Base-by-base conservation (phyloP, 352 stramenopile species). In the Phytopythium cucurbitacearum region DNA sequence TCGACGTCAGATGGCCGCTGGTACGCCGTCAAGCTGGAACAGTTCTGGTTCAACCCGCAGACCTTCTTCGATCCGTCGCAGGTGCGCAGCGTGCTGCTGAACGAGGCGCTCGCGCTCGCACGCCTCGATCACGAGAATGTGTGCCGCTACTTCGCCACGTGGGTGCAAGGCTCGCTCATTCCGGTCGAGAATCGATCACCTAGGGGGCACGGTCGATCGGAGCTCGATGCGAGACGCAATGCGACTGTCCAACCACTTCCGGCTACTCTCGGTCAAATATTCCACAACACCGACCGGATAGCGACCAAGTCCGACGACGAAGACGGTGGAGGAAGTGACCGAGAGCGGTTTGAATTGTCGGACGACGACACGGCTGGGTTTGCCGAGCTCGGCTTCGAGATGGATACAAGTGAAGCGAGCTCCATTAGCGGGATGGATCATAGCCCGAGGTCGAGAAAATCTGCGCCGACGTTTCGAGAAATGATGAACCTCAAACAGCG, bases 41-140 rank as follows among this genome's bases (percentile, higher is more conserved):
- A 89, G 52, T 89, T 93, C 49, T 86, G 79, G 67, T 90, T 93
- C 69, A 89, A 89, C 44, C 82, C 82, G 33, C 76, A 90, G 56
- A 80, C 78, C 44, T 89, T 85, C 36, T 91, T 91, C 56, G 85
- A 84, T 21, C 80, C 80, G 34, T 69, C 65, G 0, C 73, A 89
- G 41, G 71, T 96, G 49, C 96, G 96, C 48, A 73, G 88, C 57
- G 97, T 97, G 49, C 83, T 98, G 50, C 78, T 96, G 58, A 91
- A 96, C 51, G 94, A 98, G 59, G 92, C 97, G 3, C 83, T 93
- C 1, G 93, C 91, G 6, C 84, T 98, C 56, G 91, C 90, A 8
- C 64, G 87, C 5, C 85, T 98, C 16, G 89, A 92, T 43, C 92
- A 98, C 48, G 93, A 97, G 57, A 97, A 98, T 58, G 95, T 98